Base-by-base conservation (phyloP, 306 rosid species). In the Canavalia ensiformis region DNA sequence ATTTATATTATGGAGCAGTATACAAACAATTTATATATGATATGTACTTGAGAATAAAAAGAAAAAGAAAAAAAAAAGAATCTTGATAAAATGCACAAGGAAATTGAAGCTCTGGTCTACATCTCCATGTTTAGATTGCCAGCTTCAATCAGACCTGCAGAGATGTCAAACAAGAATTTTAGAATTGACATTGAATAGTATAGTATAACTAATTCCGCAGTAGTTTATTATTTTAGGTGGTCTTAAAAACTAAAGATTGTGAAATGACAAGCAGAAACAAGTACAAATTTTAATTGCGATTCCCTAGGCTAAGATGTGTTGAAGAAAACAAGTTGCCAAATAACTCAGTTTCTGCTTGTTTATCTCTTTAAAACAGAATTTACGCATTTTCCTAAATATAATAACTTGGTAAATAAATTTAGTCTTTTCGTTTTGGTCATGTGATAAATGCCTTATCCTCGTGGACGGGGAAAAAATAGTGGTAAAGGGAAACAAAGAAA, bases 41-140 rank as follows among this genome's bases (percentile, higher is more conserved):
- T 89, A 88, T 88, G 85, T 87, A 87, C 89, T 83, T 77, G 62
- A 46, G 52, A 74, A 46, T 18, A 18, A 18, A 18, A 18, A 18
- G 25, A 18, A 18, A 18, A 18, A 2, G 41, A 37, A 34, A 81
- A 78, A 81, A 81, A 88, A 88, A 80, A 68, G 74, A 83, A 83
- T 88, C 74, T 78, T 77, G 64, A 82, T 52, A 84, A 69, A 77
- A 79, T 58, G 78, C 90, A 64, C 59, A 87, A 82, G 54, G 72
- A 57, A 68, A 80, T 33, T 67, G 78, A 82, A 58, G 67, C 10
- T 88, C 80, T 57, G 49, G 56, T 81, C 88, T 89, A 90, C 89
- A 88, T 88, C 92, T 91, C 92, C 92, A 85, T 90, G 92, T 91
- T 91, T 71, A 84, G 83, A 79, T 90, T 88, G 87, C 88, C 78